phyloP scores from a whole-genome alignment of 1,284 basidiomycete genomes.

The Abortiporus biennis region DNA sequence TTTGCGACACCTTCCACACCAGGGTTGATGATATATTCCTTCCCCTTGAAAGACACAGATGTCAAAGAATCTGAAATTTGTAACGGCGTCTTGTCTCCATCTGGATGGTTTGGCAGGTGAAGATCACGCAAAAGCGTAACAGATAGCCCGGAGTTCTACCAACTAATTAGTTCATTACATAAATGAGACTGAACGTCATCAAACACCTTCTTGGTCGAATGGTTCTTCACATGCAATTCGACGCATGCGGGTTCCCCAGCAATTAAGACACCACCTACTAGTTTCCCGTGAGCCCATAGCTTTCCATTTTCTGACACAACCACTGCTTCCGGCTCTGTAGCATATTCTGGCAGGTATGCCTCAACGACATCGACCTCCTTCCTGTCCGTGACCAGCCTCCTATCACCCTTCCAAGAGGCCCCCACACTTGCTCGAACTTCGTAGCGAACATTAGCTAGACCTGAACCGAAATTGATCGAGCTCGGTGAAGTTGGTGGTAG shows the following conservation, averaged over 20 bases:
- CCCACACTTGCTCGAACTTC: slow-evolving; percentile 64
- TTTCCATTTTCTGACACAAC: slow-evolving; percentile 71
- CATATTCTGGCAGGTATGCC: slow-evolving; percentile 21
- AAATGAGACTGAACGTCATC: slow-evolving; percentile 3
- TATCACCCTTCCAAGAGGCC: slow-evolving; percentile 69
- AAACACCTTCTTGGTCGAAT: slow-evolving; percentile 66
- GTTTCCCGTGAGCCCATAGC: slow-evolving; percentile 63
- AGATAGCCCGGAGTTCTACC: slow-evolving; percentile 59
- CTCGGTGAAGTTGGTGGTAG: slow-evolving; percentile 59
- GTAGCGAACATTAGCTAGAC: slow-evolving; percentile 61
- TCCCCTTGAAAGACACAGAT: slow-evolving; percentile 60
- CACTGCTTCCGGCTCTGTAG: slow-evolving; percentile 42
- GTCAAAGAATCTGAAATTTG: slow-evolving; percentile 63
- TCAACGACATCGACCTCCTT: slow-evolving; percentile 63
- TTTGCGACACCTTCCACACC: slow-evolving; percentile 70
- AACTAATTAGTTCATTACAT: slow-evolving; percentile 3
- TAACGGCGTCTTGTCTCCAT: slow-evolving; percentile 38
- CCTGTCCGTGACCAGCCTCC: slow-evolving; percentile 53
- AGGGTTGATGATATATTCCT: slow-evolving; percentile 65
- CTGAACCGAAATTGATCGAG: slow-evolving; percentile 61
- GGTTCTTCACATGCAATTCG: slow-evolving; percentile 73
- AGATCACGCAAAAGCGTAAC: slow-evolving; percentile 54
- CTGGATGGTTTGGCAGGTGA: slow-evolving; percentile 39
- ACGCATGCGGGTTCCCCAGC: slow-evolving; percentile 65
- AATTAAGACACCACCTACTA: slow-evolving; percentile 56